Base-by-base conservation (phyloP, 768 basidiomycete species). In the Boletellus emodensis region DNA sequence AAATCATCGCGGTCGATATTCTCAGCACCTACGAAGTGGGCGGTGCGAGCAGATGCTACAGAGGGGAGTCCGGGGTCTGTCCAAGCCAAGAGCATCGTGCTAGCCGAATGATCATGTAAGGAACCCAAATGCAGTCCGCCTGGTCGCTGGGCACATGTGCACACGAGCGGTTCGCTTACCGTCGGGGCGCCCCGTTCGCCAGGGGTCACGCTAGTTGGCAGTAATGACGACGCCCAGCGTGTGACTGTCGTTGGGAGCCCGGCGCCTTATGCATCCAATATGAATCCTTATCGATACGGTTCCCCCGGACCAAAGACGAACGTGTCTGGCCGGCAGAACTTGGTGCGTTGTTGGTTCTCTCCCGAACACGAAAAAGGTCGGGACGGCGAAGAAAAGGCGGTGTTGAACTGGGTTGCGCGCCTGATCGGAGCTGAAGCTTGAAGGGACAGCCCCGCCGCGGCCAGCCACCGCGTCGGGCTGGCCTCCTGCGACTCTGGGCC, bases 31-130 rank as follows among this genome's bases (percentile, higher is more conserved):
- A n/a, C n/a, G 47, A 46, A 41, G 40, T 48, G 41, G 39, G 35
- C 39, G 24, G 37, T 48, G 32, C 34, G 9, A 6, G 30, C 22
- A 10, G 22, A 24, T 18, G 13, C 24, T 6, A 12, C 30, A 9
- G 4, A n/a, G 1, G 51, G 44, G 51, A 40, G 59, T 57, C 52
- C 34, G 56, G 59, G 59, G 59, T 57, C 58, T 38, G 24, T 6
- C 46, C 43, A 33, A n/a, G 34, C 43, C 43, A 44, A 33, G 20
- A 9, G 15, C 26, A 26, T 22, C 14, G 17, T 34, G 45, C 26
- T n/a, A 38, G 11, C 36, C 45, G 26, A 20, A 34, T 44, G 43
- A 41, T 17, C 9, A 15, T 6, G n/a, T 2, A 15, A 17, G 40
- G 12, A 5, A n/a, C 18, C 40, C 5, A 26, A 24, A 26, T 40